Base-by-base conservation (phyloP, 495 filamentous ascomycete species). In the Viridothelium virens region DNA sequence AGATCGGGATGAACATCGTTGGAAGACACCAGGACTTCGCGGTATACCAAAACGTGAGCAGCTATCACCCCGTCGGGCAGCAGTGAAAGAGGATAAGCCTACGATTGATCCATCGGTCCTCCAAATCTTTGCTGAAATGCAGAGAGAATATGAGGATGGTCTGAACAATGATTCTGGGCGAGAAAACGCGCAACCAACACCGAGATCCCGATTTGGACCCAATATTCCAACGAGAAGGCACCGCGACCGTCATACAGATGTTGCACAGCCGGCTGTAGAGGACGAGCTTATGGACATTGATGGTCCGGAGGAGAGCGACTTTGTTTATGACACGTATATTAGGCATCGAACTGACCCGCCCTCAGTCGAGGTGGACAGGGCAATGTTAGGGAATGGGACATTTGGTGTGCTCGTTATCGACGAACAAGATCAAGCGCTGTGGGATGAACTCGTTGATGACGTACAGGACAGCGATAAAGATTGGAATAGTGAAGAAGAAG, bases 291-390 rank as follows among this genome's bases (percentile, higher is more conserved):
- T 74, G 67, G 70, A 78, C 36, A 68, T 73, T 4, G 74, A 75
- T 31, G 73, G 71, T 9, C 77, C 80, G 16, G 77, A 74, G 44
- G 84, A 86, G 10, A 75, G 69, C n/a, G 82, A 84, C 56, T 89
- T 83, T 71, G 84, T 87, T 59, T 85, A 86, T 72, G 86, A 89
- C 69, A 85, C 81, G 9, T 89, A 86, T 70, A 78, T 87, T 25
- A 81, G 82, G 63, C 74, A 77, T 63, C 74, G 64, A 71, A 72
- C 63, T 66, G 33, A 31, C 6, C 59, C 38, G 37, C 41, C 56
- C 16, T 46, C 64, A 18, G n/a, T 14, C 16, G 39, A 16, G 48
- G 3, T 5, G 67, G 31, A 10, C 18, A 36, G 2, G 36, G 25
- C 2, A 34, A 4, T 56, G 7, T 14, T 16, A n/a, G 53, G 39